phyloP scores from a whole-genome alignment of 176 grass and related monocot genomes.

The Echinochloa phyllopogon region DNA sequence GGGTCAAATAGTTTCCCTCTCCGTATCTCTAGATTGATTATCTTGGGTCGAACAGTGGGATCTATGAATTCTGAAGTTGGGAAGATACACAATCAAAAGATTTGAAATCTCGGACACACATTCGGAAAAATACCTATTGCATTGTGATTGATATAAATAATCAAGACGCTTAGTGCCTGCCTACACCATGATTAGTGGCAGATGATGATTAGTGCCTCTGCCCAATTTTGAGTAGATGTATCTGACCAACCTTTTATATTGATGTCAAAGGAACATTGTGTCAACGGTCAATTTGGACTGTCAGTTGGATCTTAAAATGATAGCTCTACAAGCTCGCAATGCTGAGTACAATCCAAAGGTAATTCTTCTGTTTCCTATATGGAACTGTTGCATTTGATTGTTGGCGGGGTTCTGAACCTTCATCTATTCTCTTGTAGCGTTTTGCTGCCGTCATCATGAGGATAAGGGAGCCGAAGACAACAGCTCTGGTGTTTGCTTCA shows the following conservation, averaged over 20 bases:
- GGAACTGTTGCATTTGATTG: not conserved
- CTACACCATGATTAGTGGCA: not conserved
- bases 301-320: conserved; percentile 71
- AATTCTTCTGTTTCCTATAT: not conserved
- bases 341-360: conserved; percentile 95
- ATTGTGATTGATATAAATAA: not conserved
- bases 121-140: not conserved
- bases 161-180: not conserved
- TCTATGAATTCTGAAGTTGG: not conserved
- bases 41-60: not conserved
- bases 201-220: not conserved
- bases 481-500: conserved; percentile 83
- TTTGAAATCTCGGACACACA: too few relatives aligned
- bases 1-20: not conserved
- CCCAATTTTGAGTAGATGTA: not conserved
- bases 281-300: conserved; percentile 79
- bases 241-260: conserved; percentile 19
- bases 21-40: too few relatives aligned
- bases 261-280: conserved; percentile 73
- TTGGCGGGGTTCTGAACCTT: not conserved
- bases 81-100: not conserved
- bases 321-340: conserved; percentile 69
- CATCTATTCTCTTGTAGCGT: conserved; percentile 53
- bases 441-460: conserved; percentile 93
- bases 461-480: conserved; percentile 90